phyloP scores from a whole-genome alignment of 2,329 filamentous ascomycete genomes.

The Alternaria sp. region DNA sequence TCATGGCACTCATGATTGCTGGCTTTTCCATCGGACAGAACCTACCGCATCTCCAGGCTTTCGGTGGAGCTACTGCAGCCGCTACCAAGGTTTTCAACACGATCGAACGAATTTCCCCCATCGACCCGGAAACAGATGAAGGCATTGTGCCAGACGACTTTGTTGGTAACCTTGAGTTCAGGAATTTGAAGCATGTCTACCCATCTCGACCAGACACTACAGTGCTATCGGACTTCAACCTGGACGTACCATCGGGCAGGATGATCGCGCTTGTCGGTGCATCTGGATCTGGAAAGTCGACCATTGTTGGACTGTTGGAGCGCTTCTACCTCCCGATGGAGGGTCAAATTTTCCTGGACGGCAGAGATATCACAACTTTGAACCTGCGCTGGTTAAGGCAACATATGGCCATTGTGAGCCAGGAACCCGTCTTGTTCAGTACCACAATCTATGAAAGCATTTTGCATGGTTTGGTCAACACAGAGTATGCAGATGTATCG shows the following conservation, averaged over 20 bases:
- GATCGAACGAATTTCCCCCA: slow-evolving; percentile 85
- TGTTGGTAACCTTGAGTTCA: slow-evolving; percentile 80
- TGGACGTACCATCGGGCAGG: slow-evolving; percentile 86
- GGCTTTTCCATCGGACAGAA: slow-evolving; percentile 83
- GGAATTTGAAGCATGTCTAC: slow-evolving; percentile 89
- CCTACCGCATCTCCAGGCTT: slow-evolving; percentile 81
- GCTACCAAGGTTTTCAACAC: slow-evolving; percentile 92
- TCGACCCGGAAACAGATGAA: slow-evolving; percentile 75
- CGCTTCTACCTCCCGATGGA: slow-evolving; percentile 91
- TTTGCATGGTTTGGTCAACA: slow-evolving; percentile 87
- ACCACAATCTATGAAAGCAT: slow-evolving; percentile 93
- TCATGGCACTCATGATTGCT: slow-evolving; percentile 91
- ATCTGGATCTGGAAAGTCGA: slow-evolving; percentile 93
- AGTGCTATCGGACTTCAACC: slow-evolving; percentile 83
- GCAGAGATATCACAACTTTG: slow-evolving; percentile 78
- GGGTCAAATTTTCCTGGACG: slow-evolving; percentile 82
- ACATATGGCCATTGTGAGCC: slow-evolving; percentile 90
- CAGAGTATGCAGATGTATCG: slow-evolving; percentile 70
- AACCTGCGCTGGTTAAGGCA: slow-evolving; percentile 92
- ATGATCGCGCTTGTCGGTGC: slow-evolving; percentile 92
- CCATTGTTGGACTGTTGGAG: slow-evolving; percentile 90
- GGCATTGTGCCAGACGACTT: slow-evolving; percentile 79
- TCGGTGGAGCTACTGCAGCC: slow-evolving; percentile 82
- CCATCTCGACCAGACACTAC: slow-evolving; percentile 89
- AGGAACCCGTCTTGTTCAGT: slow-evolving; percentile 90